Base-by-base conservation (phyloP, 768 basidiomycete species). In the Tylopilus plumbeoviolaceoides region DNA sequence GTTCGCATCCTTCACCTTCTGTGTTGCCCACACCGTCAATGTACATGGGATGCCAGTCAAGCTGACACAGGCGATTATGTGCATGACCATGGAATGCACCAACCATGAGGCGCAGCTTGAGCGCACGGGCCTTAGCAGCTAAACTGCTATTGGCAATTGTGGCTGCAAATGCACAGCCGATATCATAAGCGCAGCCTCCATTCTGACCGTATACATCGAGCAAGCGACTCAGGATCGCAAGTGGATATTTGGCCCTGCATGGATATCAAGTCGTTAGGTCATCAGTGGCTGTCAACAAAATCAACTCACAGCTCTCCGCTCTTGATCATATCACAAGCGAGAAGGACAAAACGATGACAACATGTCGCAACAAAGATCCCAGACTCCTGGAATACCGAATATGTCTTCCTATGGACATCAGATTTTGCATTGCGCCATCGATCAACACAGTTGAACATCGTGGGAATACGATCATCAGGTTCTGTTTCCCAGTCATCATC, bases 321-420 rank as follows among this genome's bases (percentile, higher is more conserved):
- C 18, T 54, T 43, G 8, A 62, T 27, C 59, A 62, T 62, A 11
- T 62, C 44, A 7, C 56, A 62, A 0, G 3, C 38, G 0, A 58
- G 3, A 0, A 62, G 15, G 1, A 60, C 35, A 21, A 60, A 51
- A 3, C 25, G 12, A 40, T 58, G 59, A 0, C 21, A 20, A 21
- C 61, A 62, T 0, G 14, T n/a, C 3, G 53, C 47, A 28, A 61
- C 4, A 1, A 59, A 59, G 0, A 60, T 52, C 0, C 53, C 53
- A 0, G 48, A 44, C 21, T 61, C 47, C 0, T 54, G 2, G 30
- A 60, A 62, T 0, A 58, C 18, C 0, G 18, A 0, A 14, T 52
- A 53, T 38, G 50, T 53, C 10, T 36, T 43, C 14, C 54, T 55
- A 1, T 1, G 25, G 7, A 31, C 7, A 1, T 61, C 58, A 0